Percentiles rank a stretch among this genome's conserved stretches.
Evolutionary conservation across 805 yeast genomes (phyloP).

Genomic region (Ogataea saltuana): DNA sequence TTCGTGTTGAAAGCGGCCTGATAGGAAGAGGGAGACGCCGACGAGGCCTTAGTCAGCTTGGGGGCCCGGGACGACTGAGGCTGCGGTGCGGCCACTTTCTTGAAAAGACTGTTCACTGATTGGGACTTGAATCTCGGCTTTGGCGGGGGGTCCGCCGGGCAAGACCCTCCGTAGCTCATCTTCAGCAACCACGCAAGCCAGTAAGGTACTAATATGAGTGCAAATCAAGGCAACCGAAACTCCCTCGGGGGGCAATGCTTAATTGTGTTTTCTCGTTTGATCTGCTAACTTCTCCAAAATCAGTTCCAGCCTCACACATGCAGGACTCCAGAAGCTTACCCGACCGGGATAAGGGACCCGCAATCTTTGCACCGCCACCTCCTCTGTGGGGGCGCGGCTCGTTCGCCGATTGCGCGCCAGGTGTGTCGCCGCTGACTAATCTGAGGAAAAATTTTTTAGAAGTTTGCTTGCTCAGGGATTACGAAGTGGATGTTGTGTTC

Average conservation of each 20-base stretch:
- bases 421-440: neutral
- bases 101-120: conserved; percentile 31
- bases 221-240: too few species aligned
- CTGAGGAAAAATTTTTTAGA: neutral
- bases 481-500: conserved; percentile 6
- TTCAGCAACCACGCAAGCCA: too few species aligned
- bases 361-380: conserved; percentile 1
- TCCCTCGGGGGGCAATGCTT: too few species aligned
- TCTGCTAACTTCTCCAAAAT: too few species aligned
- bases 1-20: too few species aligned
- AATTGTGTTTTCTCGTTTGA: too few species aligned
- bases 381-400: neutral
- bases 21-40: conserved; percentile 4
- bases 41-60: conserved; percentile 4
- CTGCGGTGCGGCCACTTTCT: conserved; percentile 13
- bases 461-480: conserved; percentile 9
- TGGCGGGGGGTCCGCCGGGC: conserved; percentile 7
- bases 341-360: too few species aligned
- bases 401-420: neutral
- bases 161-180: conserved; percentile 13
- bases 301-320: too few species aligned
- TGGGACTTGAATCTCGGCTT: conserved; percentile 31
- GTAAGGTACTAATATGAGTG: too few species aligned
- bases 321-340: too few species aligned
- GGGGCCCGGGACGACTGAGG: conserved; percentile 9